Base-by-base conservation (phyloP, 148 eudicot genomes). In the Rheum nobile region DNA sequence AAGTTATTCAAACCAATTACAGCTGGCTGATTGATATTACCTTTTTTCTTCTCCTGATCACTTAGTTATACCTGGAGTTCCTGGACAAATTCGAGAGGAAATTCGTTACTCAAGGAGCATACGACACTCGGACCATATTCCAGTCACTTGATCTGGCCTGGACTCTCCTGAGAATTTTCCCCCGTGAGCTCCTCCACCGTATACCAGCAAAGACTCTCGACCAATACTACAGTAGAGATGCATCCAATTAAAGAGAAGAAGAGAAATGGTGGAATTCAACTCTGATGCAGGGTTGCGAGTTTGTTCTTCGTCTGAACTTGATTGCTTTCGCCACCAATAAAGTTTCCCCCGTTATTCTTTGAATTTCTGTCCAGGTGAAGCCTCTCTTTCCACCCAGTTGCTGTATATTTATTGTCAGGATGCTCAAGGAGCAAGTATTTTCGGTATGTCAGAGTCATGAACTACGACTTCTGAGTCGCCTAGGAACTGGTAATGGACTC, bases 191-290 rank as follows among this genome's bases (percentile, higher is more conserved):
- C 71, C 97, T 95, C 74, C 99, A 95, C 74, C 97, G 99, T 84
- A 95, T 95, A 54, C 99, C 99, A 31, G 99, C 99, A n/a, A 95
- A 95, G 86, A 95, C 97, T 61, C 97, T 95, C 2, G 97, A 95
- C 78, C 85, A 79, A 52, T 95, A 75, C 75, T 95, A 95, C 85
- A 95, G 94, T 77, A 86, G 99, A 37, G 99, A 95, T 74, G 87
- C 94, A 61, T 59, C 94, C 48, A 87, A 87, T 46, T 92, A 77
- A 92, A 54, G 37, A 50, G 35, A 57, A 74, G 41, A 52, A 6
- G 2, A 37, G 44, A n/a, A 2, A 67, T n/a, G 71, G 6, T 16
- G 42, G 41, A n/a, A 1, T n/a, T n/a, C n/a, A 8, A 22, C 63
- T 24, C 63, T 12, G 69, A 4, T 63, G 31, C 67, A 41, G 46